Evolutionary conservation across 1,284 basidiomycete species (phyloP).

Genomic region (Sporisorium sorghi): DNA sequence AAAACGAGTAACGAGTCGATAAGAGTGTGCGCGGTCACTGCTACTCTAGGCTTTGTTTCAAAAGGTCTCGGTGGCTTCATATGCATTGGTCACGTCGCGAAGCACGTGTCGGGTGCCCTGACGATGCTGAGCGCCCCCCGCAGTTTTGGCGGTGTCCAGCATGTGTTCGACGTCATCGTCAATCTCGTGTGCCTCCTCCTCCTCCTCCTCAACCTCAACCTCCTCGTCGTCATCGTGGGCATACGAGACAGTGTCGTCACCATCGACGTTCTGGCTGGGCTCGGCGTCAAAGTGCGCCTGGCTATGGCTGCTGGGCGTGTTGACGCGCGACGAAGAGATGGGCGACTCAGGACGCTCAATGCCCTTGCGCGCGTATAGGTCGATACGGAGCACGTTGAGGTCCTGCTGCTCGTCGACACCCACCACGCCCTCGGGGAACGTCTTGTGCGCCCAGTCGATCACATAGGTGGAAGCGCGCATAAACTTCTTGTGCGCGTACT

Average conservation of each 20-base stretch:
- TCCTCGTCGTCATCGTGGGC: conserved; percentile 25
- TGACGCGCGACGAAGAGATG: conserved; percentile 30
- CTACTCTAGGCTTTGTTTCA: no score
- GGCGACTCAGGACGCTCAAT: conserved; percentile 53
- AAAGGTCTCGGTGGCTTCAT: conserved; percentile 42
- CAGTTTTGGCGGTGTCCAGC: conserved; percentile 19
- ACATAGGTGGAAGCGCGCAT: conserved; percentile 67
- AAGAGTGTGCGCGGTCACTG: background rate
- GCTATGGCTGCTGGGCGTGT: conserved; percentile 23
- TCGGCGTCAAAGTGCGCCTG: conserved; percentile 33
- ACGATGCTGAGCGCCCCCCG: background rate
- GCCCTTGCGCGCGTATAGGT: conserved; percentile 53
- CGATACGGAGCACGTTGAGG: conserved; percentile 57
- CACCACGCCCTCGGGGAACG: conserved; percentile 60
- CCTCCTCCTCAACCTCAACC: conserved; percentile 8
- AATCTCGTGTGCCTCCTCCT: conserved; percentile 6
- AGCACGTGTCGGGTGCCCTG: conserved; percentile 38
- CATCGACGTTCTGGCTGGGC: conserved; percentile 26
- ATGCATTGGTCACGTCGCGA: conserved; percentile 48
- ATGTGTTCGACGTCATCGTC: conserved; percentile 13
- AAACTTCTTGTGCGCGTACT: conserved; percentile 69
- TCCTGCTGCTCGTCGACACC: conserved; percentile 46
- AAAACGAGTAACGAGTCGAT: background rate
- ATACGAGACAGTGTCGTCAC: conserved; percentile 28
- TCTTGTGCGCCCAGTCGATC: conserved; percentile 62